Conservation (phyloP, 352 stramenopile genomes). For the Plasmopara muralis region DNA sequence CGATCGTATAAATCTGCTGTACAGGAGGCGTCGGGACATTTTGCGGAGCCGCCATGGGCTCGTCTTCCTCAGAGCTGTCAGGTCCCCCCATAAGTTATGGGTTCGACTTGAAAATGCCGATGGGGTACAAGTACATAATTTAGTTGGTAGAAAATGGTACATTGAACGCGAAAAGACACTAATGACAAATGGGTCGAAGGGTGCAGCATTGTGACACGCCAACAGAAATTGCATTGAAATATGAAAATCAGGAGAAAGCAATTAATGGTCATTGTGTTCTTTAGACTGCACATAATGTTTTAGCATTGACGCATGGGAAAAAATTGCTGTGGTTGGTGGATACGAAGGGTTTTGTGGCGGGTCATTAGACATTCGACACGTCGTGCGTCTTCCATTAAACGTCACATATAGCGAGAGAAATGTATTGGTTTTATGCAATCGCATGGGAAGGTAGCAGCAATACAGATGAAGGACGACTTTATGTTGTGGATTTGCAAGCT, state of each 20-base stretch:
- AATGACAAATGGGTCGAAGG: slow-evolving; percentile 5
- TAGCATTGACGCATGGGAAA: slow-evolving; percentile 6
- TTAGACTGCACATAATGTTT: neutral
- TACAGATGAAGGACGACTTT: neutral
- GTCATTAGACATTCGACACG: neutral
- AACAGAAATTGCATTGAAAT: slow-evolving; percentile 7
- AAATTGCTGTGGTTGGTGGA: slow-evolving; percentile 11
- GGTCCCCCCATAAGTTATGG: slow-evolving; percentile 24
- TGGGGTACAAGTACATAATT: slow-evolving; percentile 6
- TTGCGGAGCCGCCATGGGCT: slow-evolving; percentile 47
- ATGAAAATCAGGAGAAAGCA: neutral
- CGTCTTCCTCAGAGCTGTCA: slow-evolving; percentile 83
- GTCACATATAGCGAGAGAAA: slow-evolving; percentile 3
- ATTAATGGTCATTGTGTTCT: slow-evolving; percentile 1
- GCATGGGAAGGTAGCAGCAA: slow-evolving; percentile 2
- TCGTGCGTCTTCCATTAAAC: slow-evolving; percentile 9
- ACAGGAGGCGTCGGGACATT: slow-evolving; percentile 9
- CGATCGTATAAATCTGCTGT: neutral
- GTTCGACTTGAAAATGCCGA: slow-evolving; percentile 4
- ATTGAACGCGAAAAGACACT: slow-evolving; percentile 9
- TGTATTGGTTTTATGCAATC: neutral
- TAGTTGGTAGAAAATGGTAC: neutral
- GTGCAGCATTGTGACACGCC: slow-evolving; percentile 7
- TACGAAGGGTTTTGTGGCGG: slow-evolving; percentile 11
- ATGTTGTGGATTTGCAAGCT: slow-evolving; percentile 16